Evolutionary conservation across 345 rosid genomes (phyloP).

Genomic region (Lenwebbia sp.): DNA sequence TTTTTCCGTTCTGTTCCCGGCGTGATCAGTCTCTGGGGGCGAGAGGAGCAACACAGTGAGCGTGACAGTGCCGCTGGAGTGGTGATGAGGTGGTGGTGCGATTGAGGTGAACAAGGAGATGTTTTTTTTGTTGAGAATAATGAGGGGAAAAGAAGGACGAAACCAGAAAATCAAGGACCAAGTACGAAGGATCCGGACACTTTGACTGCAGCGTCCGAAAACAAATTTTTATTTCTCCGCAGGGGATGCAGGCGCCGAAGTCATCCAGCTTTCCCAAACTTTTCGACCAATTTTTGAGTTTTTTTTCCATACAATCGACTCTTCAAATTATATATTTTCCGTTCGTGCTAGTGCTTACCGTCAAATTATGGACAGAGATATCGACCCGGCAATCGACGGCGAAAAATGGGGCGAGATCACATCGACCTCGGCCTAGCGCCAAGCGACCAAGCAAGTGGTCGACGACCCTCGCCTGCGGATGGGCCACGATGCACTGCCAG

Average conservation of each 20-base stretch:
- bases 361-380: too few species aligned
- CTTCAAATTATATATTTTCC: too few species aligned
- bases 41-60: background rate
- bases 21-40: background rate
- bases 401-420: background rate
- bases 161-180: background rate
- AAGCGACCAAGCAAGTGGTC: background rate
- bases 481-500: background rate
- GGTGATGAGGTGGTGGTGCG: background rate
- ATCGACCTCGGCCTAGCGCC: rapidly evolving
- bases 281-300: background rate
- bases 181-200: background rate
- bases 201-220: background rate
- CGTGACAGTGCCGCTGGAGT: background rate
- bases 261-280: background rate
- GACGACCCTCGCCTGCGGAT: background rate
- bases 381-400: too few species aligned
- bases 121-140: background rate
- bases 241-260: background rate
- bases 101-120: background rate
- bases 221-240: background rate
- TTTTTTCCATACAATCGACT: too few species aligned
- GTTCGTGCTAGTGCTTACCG: too few species aligned
- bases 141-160: background rate
- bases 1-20: background rate